Evolutionary conservation across 2,329 filamentous ascomycete genomes (phyloP).

Genomic region (Phialophora macrospora): DNA sequence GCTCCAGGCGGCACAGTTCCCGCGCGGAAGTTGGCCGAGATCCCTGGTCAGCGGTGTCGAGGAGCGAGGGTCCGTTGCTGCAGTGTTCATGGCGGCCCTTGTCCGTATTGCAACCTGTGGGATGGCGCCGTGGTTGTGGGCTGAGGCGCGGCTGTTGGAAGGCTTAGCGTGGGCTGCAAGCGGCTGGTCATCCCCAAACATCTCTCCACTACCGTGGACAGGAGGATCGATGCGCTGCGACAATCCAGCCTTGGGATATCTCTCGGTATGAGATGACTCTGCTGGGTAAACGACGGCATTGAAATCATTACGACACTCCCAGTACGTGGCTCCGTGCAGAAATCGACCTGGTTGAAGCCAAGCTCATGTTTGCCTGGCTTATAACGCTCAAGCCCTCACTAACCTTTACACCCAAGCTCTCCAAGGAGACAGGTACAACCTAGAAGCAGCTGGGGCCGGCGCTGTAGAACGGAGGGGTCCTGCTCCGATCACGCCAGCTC

Average conservation of each 20-base stretch:
- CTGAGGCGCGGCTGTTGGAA: background rate
- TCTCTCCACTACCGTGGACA: background rate
- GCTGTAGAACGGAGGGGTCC: background rate
- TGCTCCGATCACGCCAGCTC: background rate
- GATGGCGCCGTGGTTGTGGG: conserved; percentile 3
- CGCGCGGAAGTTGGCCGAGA: conserved; percentile 1
- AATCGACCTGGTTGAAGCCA: background rate
- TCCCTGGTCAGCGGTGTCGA: background rate
- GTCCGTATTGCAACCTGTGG: background rate
- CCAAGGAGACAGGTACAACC: background rate
- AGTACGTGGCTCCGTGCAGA: background rate
- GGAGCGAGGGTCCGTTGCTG: background rate
- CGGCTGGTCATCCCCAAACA: background rate
- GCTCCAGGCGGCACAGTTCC: background rate
- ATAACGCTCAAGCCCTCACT: background rate
- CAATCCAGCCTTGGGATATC: background rate
- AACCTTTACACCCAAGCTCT: background rate
- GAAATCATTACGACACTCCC: background rate
- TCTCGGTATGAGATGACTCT: background rate
- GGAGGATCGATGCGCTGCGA: too few relatives aligned
- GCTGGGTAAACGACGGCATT: background rate
- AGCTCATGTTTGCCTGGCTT: background rate
- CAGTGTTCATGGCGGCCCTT: background rate
- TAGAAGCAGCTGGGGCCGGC: background rate
- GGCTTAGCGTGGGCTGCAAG: background rate